These are phyloP conservation scores for Xylaria palmicola DNA, from an alignment of 495 filamentous ascomycete genomes.

Conservation along the genomic window DNA sequence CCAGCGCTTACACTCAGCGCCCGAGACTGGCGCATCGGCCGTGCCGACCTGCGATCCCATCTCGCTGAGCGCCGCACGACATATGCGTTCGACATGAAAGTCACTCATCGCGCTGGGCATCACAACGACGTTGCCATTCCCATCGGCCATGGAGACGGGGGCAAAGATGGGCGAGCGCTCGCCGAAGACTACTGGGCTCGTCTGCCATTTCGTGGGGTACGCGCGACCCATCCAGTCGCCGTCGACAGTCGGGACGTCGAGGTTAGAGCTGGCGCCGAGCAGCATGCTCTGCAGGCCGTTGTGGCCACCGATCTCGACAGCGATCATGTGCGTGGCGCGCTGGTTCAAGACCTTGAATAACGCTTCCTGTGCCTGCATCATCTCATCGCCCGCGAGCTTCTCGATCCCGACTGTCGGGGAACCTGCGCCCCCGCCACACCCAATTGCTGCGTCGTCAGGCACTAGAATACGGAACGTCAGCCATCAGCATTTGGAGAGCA, in stretches of 20 bases:
- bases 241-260: constrained; percentile 52
- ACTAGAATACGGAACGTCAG: constrained; percentile 12
- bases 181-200: constrained; percentile 52
- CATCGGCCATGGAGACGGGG: constrained; percentile 48
- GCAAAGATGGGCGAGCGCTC: constrained; percentile 47
- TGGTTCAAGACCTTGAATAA: constrained; percentile 39
- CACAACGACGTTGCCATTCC: constrained; percentile 48
- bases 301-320: constrained; percentile 55
- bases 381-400: constrained; percentile 52
- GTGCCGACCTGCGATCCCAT: constrained; percentile 41
- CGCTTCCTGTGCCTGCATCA: constrained; percentile 48
- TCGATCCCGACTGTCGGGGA: constrained; percentile 52
- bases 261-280: constrained; percentile 45
- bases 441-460: constrained; percentile 44
- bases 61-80: constrained; percentile 43
- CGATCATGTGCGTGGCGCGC: constrained; percentile 40
- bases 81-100: constrained; percentile 38
- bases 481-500: neutral
- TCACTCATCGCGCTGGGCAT: constrained; percentile 43
- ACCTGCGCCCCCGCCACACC: constrained; percentile 47
- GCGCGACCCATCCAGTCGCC: constrained; percentile 59
- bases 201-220: constrained; percentile 58
- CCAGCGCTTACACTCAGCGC: constrained; percentile 47
- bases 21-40: constrained; percentile 44
- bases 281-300: constrained; percentile 57